Conservation (phyloP, 2,329 filamentous ascomycete genomes). For the Dactylella cylindrospora region DNA sequence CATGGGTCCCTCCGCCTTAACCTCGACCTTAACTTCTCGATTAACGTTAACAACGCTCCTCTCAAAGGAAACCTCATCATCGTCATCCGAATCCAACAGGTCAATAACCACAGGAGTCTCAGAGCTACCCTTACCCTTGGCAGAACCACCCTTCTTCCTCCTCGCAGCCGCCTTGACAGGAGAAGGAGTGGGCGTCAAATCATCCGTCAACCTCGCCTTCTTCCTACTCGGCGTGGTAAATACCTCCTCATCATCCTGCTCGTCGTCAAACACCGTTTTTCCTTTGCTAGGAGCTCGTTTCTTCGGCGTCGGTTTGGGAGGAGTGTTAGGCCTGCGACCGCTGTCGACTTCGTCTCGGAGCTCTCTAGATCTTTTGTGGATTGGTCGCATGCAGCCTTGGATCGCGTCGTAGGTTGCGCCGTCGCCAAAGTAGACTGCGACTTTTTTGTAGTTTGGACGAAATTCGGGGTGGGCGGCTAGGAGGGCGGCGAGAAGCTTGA, state of each 20-base stretch:
- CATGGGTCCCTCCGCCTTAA: background rate
- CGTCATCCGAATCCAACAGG: constrained; percentile 32
- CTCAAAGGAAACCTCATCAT: background rate
- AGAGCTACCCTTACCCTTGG: constrained; percentile 1
- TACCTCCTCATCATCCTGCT: constrained; percentile 33
- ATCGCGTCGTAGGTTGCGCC: constrained; percentile 41
- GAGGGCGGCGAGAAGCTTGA: constrained; percentile 34
- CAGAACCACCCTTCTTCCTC: background rate
- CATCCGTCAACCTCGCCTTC: constrained; percentile 27
- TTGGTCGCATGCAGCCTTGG: constrained; percentile 28
- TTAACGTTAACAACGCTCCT: no score
- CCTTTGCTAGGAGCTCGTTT: constrained; percentile 34
- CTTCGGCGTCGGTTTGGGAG: constrained; percentile 23
- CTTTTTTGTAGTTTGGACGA: constrained; percentile 15
- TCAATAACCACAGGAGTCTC: constrained; percentile 13
- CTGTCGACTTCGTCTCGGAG: constrained; percentile 33
- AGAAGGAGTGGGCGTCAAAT: constrained; percentile 6
- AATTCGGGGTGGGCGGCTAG: constrained; percentile 35
- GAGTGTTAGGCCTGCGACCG: constrained; percentile 25
- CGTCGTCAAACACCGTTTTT: constrained; percentile 7
- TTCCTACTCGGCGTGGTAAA: constrained; percentile 31
- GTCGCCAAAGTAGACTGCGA: constrained; percentile 38
- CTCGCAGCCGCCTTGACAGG: background rate
- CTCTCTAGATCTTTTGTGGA: constrained; percentile 16
- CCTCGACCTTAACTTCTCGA: constrained; percentile 10